Conservation (phyloP, 2,329 filamentous ascomycete genomes). For the Fonsecaea monophora region DNA sequence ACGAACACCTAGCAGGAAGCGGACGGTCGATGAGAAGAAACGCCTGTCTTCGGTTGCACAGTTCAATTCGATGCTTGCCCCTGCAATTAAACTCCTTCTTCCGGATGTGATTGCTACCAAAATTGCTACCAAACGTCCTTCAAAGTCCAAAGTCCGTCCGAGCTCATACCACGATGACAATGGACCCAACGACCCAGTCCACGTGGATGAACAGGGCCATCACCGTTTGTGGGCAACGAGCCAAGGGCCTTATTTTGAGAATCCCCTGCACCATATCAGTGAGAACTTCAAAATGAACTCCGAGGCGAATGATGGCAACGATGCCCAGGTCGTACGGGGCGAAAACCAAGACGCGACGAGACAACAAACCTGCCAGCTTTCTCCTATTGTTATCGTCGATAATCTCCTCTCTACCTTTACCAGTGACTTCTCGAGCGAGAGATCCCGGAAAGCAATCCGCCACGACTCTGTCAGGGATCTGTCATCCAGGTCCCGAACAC, state of each 20-base stretch:
- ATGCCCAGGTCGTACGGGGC: background rate
- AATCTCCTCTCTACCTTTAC: background rate
- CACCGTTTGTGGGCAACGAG: background rate
- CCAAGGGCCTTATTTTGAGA: background rate
- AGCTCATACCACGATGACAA: background rate
- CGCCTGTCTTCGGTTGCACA: background rate
- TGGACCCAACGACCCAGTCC: background rate
- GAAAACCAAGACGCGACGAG: conserved; percentile 7
- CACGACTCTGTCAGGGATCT: background rate
- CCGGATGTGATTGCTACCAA: background rate
- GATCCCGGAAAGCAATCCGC: background rate
- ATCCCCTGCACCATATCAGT: background rate
- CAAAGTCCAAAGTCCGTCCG: background rate
- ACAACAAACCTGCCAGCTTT: background rate
- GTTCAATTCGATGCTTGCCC: conserved; percentile 3
- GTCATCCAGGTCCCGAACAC: conserved; percentile 1
- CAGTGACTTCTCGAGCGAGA: conserved; percentile 1
- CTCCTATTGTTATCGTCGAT: background rate
- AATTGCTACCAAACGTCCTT: background rate
- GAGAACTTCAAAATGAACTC: background rate
- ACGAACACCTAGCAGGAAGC: conserved; percentile 2
- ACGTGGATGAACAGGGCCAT: conserved; percentile 2
- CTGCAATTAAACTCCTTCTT: background rate
- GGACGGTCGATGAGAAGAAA: conserved; percentile 10
- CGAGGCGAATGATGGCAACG: background rate